Conservation (phyloP, 1,284 basidiomycete species). For the Inonotus obliquus region DNA sequence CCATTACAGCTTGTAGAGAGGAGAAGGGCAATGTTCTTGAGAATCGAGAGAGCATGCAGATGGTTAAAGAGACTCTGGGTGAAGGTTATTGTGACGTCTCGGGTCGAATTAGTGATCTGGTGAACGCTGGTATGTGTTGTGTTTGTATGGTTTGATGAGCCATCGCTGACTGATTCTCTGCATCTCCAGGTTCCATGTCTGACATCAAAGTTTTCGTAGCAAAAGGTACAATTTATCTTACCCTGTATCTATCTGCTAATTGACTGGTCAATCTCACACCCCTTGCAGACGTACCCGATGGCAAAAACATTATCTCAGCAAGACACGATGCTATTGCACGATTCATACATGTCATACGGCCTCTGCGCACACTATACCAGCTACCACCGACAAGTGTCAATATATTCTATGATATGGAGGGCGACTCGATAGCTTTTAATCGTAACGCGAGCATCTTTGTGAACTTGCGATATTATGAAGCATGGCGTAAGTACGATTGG, state of each 20-base stretch:
- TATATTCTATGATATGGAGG: conserved; percentile 81
- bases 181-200: conserved; percentile 50
- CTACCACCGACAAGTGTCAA: conserved; percentile 71
- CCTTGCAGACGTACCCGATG: conserved; percentile 48
- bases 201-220: conserved; percentile 65
- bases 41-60: conserved; percentile 64
- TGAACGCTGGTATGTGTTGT: conserved; percentile 44
- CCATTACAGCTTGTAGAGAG: conserved; percentile 71
- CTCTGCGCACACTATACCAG: conserved; percentile 55
- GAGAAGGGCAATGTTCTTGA: conserved; percentile 60
- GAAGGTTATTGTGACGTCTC: conserved; percentile 82
- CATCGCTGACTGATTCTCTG: not conserved
- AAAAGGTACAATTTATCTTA: conserved; percentile 43
- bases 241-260: not conserved
- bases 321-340: conserved; percentile 56
- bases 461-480: conserved; percentile 83
- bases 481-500: conserved; percentile 68
- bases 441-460: conserved; percentile 85
- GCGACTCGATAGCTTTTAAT: conserved; percentile 92
- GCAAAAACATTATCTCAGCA: conserved; percentile 41
- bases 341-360: conserved; percentile 62
- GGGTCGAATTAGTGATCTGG: conserved; percentile 61
- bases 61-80: conserved; percentile 70
- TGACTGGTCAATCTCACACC: not conserved
- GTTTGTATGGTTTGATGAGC: not conserved